Base-by-base conservation (phyloP, 257 asterid species). In the Leptodermis oblonga region DNA sequence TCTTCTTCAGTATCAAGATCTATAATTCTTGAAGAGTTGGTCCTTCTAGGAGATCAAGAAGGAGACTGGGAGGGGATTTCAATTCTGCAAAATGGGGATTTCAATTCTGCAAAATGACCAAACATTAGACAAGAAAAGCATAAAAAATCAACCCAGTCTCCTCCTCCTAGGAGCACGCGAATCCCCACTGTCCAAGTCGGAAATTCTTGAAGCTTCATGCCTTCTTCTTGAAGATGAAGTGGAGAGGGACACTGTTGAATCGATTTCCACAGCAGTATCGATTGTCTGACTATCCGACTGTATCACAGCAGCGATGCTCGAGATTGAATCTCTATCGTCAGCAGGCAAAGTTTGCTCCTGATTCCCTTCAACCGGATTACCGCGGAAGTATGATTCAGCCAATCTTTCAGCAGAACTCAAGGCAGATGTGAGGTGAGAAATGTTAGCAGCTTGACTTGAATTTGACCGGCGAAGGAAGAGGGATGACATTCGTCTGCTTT, bases 231-330 rank as follows among this genome's bases (percentile, higher is more conserved):
- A 94, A 22, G 99, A 88, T 6, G 90, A 86, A 10, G 97, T 90
- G 5, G 97, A 88, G 3, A 85, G 83, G 3, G 99, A 84, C 45
- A 90, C 96, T 0, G 84, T 88, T 25, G 99, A 94, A 74, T 91
- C 96, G 23, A 87, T 91, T 70, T 94, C 99, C 12, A 90, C 73
- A 3, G 97, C 95, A 46, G 89, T 94, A 56, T 94, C 99, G 63
- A 91, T 74, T 2, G 99, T 94, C 66, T 89, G 97, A 70, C 97
- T 87, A 86, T 92, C 99, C 0, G 99, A 94, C 62, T 91, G 99
- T 78, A 94, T 91, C 36, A 87, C 97, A 56, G 99, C 99, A 54
- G 99, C 99, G 64, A 94, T 89, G 77, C 99, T 94, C 3, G 99
- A 94, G 11, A 91, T 79, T 0, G 97, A 91, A 70, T 89, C 97